phyloP scores from a whole-genome alignment of 73 alveolate genomes.

The Blepharisma stoltei region DNA sequence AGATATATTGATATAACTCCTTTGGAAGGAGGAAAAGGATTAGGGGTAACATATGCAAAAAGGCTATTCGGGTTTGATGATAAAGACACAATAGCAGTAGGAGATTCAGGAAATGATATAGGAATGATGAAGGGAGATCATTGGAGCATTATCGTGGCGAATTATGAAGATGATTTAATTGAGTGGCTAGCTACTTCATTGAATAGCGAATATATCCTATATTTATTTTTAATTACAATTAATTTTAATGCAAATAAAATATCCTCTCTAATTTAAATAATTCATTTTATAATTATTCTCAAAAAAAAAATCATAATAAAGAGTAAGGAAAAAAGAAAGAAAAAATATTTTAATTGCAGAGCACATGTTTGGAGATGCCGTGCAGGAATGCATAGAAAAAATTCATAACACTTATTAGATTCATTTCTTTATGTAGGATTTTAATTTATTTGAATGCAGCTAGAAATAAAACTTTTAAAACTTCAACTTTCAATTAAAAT shows the following conservation, averaged over 20 bases:
- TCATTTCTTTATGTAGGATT: no score
- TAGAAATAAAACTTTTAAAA: no score
- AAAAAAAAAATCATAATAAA: no score
- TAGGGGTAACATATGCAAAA: conserved; percentile 14
- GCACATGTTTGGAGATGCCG: neutral
- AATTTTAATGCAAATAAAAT: no score
- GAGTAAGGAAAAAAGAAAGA: conserved; percentile 5
- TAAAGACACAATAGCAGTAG: neutral
- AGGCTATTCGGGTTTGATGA: neutral
- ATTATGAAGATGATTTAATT: conserved; percentile 3
- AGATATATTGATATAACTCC: conserved; percentile 28
- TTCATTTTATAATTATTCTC: no score
- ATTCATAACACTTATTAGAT: neutral
- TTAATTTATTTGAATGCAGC: no score
- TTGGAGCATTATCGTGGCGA: neutral
- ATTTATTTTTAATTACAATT: no score
- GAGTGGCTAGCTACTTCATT: no score
- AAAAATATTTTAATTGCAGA: neutral
- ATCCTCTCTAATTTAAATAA: no score
- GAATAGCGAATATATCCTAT: no score
- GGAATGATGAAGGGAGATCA: conserved; percentile 5
- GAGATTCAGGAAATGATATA: conserved; percentile 26
- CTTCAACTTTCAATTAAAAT: no score
- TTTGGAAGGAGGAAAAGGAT: conserved; percentile 15
- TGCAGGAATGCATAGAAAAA: conserved; percentile 1